A percentile compares a stretch with the other conserved stretches of the same genome.
Conservation (phyloP, 2,329 filamentous ascomycete genomes). For the Alternaria incomplexa region DNA sequence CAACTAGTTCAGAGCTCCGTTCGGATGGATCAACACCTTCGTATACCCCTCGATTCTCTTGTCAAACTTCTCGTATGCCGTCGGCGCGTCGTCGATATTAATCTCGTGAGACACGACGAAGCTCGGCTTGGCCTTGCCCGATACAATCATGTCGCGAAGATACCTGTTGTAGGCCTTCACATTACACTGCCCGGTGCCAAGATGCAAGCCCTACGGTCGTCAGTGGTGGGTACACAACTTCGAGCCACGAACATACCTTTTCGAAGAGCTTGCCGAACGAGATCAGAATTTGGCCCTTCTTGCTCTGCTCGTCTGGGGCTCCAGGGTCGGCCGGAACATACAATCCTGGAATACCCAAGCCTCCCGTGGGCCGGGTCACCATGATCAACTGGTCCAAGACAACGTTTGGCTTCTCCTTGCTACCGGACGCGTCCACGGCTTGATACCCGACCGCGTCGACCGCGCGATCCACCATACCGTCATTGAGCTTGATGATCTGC, state of each 20-base stretch:
- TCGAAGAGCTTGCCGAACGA: slow-evolving; percentile 73
- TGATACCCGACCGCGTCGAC: slow-evolving; percentile 73
- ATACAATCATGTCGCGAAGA: slow-evolving; percentile 68
- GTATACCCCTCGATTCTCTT: slow-evolving; percentile 70
- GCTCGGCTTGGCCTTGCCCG: slow-evolving; percentile 68
- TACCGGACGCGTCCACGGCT: slow-evolving; percentile 61
- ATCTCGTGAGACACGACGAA: slow-evolving; percentile 72
- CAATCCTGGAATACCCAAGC: slow-evolving; percentile 66
- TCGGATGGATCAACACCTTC: slow-evolving; percentile 71
- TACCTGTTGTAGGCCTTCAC: slow-evolving; percentile 73
- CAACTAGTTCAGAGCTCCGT: slow-evolving; percentile 52
- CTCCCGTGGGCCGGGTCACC: slow-evolving; percentile 66
- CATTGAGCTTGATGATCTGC: slow-evolving; percentile 65
- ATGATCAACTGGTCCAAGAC: slow-evolving; percentile 69
- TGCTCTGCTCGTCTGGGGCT: slow-evolving; percentile 65
- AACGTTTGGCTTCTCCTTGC: slow-evolving; percentile 66
- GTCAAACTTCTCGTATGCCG: slow-evolving; percentile 71
- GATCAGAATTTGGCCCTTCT: slow-evolving; percentile 68
- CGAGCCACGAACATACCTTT: slow-evolving; percentile 55
- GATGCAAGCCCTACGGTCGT: slow-evolving; percentile 58
- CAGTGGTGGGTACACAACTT: not conserved
- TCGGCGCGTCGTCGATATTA: slow-evolving; percentile 64
- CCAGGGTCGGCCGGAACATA: slow-evolving; percentile 64
- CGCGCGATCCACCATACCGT: slow-evolving; percentile 67
- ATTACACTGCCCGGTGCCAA: slow-evolving; percentile 70